Percentiles rank a stretch among this genome's conserved stretches.
Conservation (phyloP, 768 basidiomycete species). For the Fomitopsis serialis region DNA sequence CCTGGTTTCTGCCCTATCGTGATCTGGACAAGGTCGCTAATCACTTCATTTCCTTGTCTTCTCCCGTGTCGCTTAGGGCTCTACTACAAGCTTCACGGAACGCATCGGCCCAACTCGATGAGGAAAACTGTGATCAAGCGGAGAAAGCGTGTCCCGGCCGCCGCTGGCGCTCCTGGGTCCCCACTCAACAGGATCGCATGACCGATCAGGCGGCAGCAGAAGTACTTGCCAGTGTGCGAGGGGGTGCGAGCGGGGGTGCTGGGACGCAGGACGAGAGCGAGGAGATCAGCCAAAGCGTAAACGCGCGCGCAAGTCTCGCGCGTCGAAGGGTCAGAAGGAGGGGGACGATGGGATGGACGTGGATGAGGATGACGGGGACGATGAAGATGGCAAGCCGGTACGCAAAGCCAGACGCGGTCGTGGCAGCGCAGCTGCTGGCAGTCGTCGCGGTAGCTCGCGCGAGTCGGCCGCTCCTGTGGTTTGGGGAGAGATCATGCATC, state of each 20-base stretch:
- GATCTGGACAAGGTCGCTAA: constrained; percentile 1
- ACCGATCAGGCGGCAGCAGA: constrained; percentile 88
- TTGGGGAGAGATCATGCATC: constrained; percentile 14
- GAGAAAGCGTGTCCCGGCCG: constrained; percentile 94
- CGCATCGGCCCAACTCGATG: constrained; percentile 96
- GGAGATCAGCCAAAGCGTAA: constrained; percentile 50
- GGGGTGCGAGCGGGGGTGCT: constrained; percentile 29
- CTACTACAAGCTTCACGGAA: constrained; percentile 97
- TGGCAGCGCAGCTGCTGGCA: not conserved
- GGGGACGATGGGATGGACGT: constrained; percentile 43
- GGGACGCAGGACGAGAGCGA: constrained; percentile 45
- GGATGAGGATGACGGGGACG: constrained; percentile 38
- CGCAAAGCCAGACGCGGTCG: not conserved
- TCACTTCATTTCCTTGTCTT: constrained; percentile 1
- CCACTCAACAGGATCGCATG: constrained; percentile 41
- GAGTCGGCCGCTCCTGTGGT: constrained; percentile 3
- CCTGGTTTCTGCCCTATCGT: constrained; percentile 3
- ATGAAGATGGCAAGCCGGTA: constrained; percentile 5
- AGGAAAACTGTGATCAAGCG: constrained; percentile 99
- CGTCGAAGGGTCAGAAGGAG: constrained; percentile 27
- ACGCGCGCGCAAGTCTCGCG: constrained; percentile 34
- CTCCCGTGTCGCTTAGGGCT: constrained; percentile 52
- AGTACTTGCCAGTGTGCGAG: constrained; percentile 79
- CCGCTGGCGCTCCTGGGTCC: constrained; percentile 33
- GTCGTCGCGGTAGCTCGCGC: constrained; percentile 4